These are phyloP conservation scores for Cicer arietinum DNA, from an alignment of 306 rosid genomes.

Conservation along the genomic window DNA sequence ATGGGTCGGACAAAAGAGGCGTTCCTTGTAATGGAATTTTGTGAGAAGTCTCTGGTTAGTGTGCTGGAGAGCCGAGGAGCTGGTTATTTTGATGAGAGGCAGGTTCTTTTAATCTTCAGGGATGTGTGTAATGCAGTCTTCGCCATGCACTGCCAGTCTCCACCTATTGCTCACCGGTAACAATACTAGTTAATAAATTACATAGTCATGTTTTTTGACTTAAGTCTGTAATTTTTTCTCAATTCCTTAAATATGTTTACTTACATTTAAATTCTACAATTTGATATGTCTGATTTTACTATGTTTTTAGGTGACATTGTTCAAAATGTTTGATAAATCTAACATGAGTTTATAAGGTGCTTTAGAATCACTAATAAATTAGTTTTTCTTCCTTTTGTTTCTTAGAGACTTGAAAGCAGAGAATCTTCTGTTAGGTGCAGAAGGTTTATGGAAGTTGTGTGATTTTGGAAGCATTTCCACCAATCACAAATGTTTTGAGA, in stretches of 20 bases:
- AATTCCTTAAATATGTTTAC: not conserved
- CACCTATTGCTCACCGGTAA: slow-evolving; percentile 96
- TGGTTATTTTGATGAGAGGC: slow-evolving; percentile 87
- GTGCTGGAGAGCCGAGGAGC: slow-evolving; percentile 91
- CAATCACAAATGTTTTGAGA: slow-evolving; percentile 91
- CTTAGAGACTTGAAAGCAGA: slow-evolving; percentile 94
- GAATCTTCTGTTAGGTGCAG: slow-evolving; percentile 77
- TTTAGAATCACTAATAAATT: slow-evolving; percentile 5
- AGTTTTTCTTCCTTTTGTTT: slow-evolving; percentile 34
- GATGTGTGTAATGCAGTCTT: slow-evolving; percentile 92
- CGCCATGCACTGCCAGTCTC: slow-evolving; percentile 92
- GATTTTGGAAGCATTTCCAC: slow-evolving; percentile 97
- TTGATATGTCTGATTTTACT: not conserved
- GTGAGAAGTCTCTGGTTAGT: slow-evolving; percentile 85
- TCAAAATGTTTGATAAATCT: slow-evolving; percentile 11
- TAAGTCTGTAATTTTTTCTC: not conserved
- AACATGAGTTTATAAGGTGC: not conserved
- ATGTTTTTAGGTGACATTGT: slow-evolving; percentile 7
- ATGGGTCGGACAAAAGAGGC: slow-evolving; percentile 97
- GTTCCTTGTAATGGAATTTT: slow-evolving; percentile 88
- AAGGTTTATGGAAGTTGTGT: slow-evolving; percentile 94
- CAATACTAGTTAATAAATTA: slow-evolving; percentile 24
- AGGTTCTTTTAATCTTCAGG: slow-evolving; percentile 83
- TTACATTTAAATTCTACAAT: slow-evolving; percentile 12
- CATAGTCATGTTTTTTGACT: slow-evolving; percentile 9